A percentile compares a stretch with the other conserved stretches of the same genome.
Evolutionary conservation across 495 filamentous ascomycete genomes (phyloP).

Genomic region (Aspergillus avenaceus): DNA sequence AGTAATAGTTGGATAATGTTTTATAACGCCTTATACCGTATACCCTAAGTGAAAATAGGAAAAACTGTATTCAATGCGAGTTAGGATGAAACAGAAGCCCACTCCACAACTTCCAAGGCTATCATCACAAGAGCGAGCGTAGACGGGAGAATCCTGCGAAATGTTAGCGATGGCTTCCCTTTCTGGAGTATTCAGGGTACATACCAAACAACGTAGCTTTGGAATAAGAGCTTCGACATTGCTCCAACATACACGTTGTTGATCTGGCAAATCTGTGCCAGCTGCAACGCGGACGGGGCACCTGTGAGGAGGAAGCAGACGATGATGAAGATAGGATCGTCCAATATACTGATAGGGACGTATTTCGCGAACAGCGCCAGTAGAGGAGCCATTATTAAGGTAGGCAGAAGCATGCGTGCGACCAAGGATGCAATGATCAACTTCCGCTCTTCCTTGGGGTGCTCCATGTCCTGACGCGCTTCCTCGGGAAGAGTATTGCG

Average conservation of each 20-base stretch:
- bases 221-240: constrained; percentile 90
- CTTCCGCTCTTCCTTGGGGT: constrained; percentile 66
- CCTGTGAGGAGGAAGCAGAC: constrained; percentile 96
- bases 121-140: constrained; percentile 87
- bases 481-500: constrained; percentile 62
- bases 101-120: constrained; percentile 89
- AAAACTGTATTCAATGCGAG: constrained; percentile 1
- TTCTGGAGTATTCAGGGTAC: constrained; percentile 19
- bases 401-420: constrained; percentile 89
- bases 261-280: constrained; percentile 98
- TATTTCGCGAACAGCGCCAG: constrained; percentile 89
- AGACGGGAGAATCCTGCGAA: constrained; percentile 80
- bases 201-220: constrained; percentile 95
- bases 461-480: constrained; percentile 50
- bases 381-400: constrained; percentile 88
- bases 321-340: constrained; percentile 96
- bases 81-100: constrained; percentile 50
- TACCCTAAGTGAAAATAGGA: too few relatives aligned
- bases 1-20: too few relatives aligned
- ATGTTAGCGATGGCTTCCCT: constrained; percentile 25
- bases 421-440: constrained; percentile 82
- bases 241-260: constrained; percentile 92
- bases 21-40: background rate
- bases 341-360: constrained; percentile 87
- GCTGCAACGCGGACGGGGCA: constrained; percentile 87